Conservation (phyloP, 2,329 filamentous ascomycete species). For the Claviceps sp. region DNA sequence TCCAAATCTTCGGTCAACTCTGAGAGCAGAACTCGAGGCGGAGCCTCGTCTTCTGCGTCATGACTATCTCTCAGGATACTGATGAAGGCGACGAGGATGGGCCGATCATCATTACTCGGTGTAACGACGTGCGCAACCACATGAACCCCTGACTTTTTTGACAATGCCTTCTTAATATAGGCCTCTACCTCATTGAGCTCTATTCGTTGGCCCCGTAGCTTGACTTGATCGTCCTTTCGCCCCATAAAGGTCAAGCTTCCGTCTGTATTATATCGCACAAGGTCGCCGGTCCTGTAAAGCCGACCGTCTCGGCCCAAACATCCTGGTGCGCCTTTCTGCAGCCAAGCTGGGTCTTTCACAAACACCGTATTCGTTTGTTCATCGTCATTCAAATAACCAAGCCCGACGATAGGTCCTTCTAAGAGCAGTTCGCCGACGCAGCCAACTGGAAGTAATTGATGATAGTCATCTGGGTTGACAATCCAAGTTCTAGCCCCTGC, state of each 20-base stretch:
- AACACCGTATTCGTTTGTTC: not conserved
- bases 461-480: not conserved
- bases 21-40: not conserved
- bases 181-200: conserved; percentile 11
- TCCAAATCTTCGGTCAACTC: not conserved
- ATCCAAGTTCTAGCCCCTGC: conserved; percentile 1
- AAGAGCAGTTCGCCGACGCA: conserved; percentile 3
- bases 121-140: not conserved
- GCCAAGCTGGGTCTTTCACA: not conserved
- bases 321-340: conserved; percentile 2
- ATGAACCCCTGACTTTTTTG: not conserved
- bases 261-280: conserved; percentile 8
- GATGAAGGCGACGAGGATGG: not conserved
- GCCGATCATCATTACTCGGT: not conserved
- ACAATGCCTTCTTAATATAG: not conserved
- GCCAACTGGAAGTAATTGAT: not conserved
- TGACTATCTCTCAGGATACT: not conserved
- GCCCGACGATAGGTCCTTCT: not conserved
- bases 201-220: conserved; percentile 14
- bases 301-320: not conserved
- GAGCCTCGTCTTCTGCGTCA: not conserved
- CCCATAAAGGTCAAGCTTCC: conserved; percentile 13
- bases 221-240: conserved; percentile 12
- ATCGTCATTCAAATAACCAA: conserved; percentile 1
- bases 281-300: conserved; percentile 13